Conservation (phyloP, 2,329 filamentous ascomycete genomes). For the Colletotrichum abscissum region DNA sequence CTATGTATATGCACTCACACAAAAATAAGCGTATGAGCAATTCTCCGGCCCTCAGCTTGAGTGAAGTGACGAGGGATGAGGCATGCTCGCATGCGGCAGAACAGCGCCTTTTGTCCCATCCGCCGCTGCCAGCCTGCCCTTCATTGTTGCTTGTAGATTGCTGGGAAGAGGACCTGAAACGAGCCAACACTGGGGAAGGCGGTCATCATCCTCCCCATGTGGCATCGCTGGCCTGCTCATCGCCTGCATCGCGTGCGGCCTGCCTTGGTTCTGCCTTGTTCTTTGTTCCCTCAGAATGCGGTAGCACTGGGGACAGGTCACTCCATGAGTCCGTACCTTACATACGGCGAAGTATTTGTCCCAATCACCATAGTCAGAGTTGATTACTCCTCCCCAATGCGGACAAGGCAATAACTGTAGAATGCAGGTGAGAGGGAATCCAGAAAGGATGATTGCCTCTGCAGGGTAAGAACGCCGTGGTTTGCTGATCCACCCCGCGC, state of each 20-base stretch:
- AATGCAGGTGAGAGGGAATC: slow-evolving; percentile 1
- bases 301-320: neutral
- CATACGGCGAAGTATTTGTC: no score
- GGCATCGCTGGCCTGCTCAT: neutral
- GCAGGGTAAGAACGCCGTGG: slow-evolving; percentile 18
- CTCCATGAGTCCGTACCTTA: no score
- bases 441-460: slow-evolving; percentile 8
- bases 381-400: neutral
- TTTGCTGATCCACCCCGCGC: slow-evolving; percentile 19
- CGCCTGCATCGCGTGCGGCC: no score
- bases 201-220: neutral
- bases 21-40: neutral
- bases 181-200: slow-evolving; percentile 18
- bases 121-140: slow-evolving; percentile 6
- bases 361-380: neutral
- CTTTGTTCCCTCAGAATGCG: neutral
- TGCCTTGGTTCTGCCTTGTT: slow-evolving; percentile 1
- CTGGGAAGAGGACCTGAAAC: slow-evolving; percentile 30
- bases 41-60: slow-evolving; percentile 15
- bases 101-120: neutral
- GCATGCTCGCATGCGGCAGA: slow-evolving; percentile 1
- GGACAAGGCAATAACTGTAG: neutral
- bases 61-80: slow-evolving; percentile 9
- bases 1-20: neutral
- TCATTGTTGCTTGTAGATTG: slow-evolving; percentile 31